Conservation (phyloP, 345 rosid genomes). For the Brassica cretica region DNA sequence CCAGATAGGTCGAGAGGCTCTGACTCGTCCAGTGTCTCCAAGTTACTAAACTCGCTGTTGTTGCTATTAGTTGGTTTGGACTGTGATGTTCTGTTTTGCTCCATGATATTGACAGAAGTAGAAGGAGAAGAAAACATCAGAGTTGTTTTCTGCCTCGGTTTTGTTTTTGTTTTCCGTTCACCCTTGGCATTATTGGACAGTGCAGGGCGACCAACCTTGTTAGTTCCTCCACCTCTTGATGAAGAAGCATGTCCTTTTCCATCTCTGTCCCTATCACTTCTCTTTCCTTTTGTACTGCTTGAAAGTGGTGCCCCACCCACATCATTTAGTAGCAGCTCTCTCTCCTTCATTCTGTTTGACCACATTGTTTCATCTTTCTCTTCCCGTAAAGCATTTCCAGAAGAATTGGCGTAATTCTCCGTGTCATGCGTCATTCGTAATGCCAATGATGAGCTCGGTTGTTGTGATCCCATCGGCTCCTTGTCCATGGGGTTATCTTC, state of each 20-base stretch:
- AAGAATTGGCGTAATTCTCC: conserved; percentile 51
- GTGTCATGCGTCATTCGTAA: conserved; percentile 48
- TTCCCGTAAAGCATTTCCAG: conserved; percentile 52
- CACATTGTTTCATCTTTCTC: conserved; percentile 60
- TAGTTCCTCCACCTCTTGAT: conserved; percentile 65
- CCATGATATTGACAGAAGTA: conserved; percentile 65
- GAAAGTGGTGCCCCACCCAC: conserved; percentile 76
- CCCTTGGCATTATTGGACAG: conserved; percentile 71
- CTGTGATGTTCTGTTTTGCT: conserved; percentile 55
- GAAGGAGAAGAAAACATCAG: conserved; percentile 57
- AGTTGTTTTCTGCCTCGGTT: conserved; percentile 88
- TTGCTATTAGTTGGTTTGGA: conserved; percentile 57
- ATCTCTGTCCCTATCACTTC: conserved; percentile 97
- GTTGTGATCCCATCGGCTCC: conserved; percentile 61
- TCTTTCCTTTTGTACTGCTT: conserved; percentile 86
- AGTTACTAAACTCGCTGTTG: conserved; percentile 52
- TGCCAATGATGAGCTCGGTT: conserved; percentile 51
- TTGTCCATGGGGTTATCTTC: conserved; percentile 45
- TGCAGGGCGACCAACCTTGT: conserved; percentile 77
- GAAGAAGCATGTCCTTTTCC: conserved; percentile 81
- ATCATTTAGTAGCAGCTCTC: conserved; percentile 82
- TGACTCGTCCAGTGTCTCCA: conserved; percentile 67
- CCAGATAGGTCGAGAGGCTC: conserved; percentile 69
- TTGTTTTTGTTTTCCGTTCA: conserved; percentile 81
- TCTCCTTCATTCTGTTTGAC: conserved; percentile 81